These are phyloP conservation scores for Trypanosoma melophagium DNA, from an alignment of 208 protist genomes.

Conservation along the genomic window DNA sequence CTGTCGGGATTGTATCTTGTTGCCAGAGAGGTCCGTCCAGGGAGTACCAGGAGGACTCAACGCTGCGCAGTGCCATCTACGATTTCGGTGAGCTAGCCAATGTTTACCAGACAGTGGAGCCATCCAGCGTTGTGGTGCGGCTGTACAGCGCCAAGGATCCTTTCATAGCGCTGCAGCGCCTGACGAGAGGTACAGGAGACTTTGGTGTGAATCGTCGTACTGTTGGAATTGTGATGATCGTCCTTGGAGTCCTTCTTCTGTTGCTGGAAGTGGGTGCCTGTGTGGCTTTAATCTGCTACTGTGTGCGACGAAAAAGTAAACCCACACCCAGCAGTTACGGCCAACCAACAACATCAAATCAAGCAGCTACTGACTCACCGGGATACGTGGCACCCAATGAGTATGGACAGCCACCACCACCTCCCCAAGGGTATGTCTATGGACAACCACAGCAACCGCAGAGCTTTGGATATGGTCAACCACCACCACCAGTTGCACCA, in stretches of 20 bases:
- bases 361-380: background rate
- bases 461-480: conserved; percentile 11
- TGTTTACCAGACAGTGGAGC: background rate
- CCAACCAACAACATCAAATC: background rate
- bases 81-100: background rate
- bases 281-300: conserved; percentile 18
- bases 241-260: conserved; percentile 14
- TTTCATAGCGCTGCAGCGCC: conserved; percentile 17
- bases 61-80: conserved; percentile 14
- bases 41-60: conserved; percentile 14
- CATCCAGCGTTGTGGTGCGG: conserved; percentile 15
- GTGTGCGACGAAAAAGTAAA: conserved; percentile 6
- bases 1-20: conserved; percentile 25
- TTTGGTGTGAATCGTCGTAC: conserved; percentile 10
- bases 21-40: conserved; percentile 2
- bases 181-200: conserved; percentile 11
- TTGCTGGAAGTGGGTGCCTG: conserved; percentile 21
- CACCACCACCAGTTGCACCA: background rate
- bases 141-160: conserved; percentile 30
- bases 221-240: conserved; percentile 20
- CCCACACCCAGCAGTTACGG: background rate
- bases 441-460: conserved; percentile 19
- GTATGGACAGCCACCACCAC: conserved; percentile 22
- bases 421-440: conserved; percentile 6
- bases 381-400: background rate